Evolutionary conservation across 1,139 yeast genomes (phyloP).

Genomic region (Debaryomyces nepalensis): DNA sequence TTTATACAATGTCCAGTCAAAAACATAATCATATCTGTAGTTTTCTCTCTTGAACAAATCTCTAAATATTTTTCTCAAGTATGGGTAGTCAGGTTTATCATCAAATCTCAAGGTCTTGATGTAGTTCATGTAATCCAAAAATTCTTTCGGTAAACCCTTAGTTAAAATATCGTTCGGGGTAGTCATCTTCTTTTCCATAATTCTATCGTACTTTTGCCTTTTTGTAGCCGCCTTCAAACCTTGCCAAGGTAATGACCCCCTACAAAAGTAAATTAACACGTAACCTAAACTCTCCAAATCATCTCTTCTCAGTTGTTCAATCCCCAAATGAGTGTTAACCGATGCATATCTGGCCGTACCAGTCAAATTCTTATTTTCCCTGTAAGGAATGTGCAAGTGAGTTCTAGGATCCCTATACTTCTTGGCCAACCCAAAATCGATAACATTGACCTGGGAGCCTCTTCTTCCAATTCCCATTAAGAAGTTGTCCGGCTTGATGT

Average conservation of each 20-base stretch:
- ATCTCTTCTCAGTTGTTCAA: constrained; percentile 95
- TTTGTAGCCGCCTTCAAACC: constrained; percentile 97
- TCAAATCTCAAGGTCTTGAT: constrained; percentile 91
- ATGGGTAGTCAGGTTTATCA: constrained; percentile 94
- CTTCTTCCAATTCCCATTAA: constrained; percentile 96
- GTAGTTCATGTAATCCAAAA: constrained; percentile 85
- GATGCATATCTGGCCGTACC: constrained; percentile 98
- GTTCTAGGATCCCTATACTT: constrained; percentile 95
- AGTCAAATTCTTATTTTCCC: constrained; percentile 93
- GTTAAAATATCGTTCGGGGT: constrained; percentile 89
- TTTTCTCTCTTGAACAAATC: constrained; percentile 88
- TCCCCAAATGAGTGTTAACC: constrained; percentile 94
- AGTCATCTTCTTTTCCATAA: constrained; percentile 94
- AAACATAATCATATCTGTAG: constrained; percentile 90
- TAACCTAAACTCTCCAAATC: constrained; percentile 96
- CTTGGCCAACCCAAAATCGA: constrained; percentile 97
- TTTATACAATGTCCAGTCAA: constrained; percentile 95
- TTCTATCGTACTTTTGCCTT: constrained; percentile 95
- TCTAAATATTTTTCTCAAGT: constrained; percentile 85
- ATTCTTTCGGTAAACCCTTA: constrained; percentile 90
- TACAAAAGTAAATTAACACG: constrained; percentile 90
- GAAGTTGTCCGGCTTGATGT: constrained; percentile 95
- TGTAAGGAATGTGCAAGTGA: constrained; percentile 92
- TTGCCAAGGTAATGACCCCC: constrained; percentile 98
- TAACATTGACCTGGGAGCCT: constrained; percentile 93